A percentile compares a stretch with the other conserved stretches of the same genome.
These are phyloP conservation scores for Oryza australiensis DNA, from an alignment of 176 grass and related monocot species.

Conservation along the genomic window DNA sequence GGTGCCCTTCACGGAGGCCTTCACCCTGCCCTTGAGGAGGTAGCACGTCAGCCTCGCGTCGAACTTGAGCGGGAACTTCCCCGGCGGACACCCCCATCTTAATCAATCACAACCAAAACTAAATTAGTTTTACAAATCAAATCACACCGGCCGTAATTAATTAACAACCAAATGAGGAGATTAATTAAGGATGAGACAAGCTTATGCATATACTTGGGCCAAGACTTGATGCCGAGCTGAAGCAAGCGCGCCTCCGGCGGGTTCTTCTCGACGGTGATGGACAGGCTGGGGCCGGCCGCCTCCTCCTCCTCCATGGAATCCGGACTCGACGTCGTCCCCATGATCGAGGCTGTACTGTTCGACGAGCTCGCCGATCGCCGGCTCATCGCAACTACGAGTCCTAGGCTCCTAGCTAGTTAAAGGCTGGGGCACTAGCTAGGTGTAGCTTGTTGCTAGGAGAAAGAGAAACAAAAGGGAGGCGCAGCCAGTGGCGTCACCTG, in stretches of 20 bases:
- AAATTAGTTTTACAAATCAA: not conserved
- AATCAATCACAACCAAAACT: not conserved
- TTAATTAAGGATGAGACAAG: not conserved
- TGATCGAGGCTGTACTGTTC: not conserved
- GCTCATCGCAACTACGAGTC: too few species aligned
- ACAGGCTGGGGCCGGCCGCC: not conserved
- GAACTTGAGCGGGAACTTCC: conserved; percentile 65
- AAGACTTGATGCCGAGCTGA: conserved; percentile 71
- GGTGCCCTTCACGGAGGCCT: conserved; percentile 55
- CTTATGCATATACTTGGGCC: conserved; percentile 56
- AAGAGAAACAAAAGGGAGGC: not conserved
- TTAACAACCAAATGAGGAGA: not conserved
- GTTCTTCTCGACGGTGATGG: conserved; percentile 67
- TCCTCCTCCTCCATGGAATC: conserved; percentile 40
- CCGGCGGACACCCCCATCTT: conserved; percentile 68
- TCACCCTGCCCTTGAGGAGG: conserved; percentile 61
- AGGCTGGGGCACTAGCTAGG: not conserved
- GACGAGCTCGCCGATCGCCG: too few species aligned
- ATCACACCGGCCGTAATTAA: not conserved
- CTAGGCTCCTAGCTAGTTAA: too few species aligned
- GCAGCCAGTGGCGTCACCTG: conserved; percentile 9
- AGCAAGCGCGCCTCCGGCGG: conserved; percentile 46
- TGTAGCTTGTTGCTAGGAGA: not conserved
- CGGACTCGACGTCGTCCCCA: conserved; percentile 52
- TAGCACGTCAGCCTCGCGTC: conserved; percentile 72